Evolutionary conservation across 768 basidiomycete genomes (phyloP).

Genomic region (Rhizopogon vinicolor): DNA sequence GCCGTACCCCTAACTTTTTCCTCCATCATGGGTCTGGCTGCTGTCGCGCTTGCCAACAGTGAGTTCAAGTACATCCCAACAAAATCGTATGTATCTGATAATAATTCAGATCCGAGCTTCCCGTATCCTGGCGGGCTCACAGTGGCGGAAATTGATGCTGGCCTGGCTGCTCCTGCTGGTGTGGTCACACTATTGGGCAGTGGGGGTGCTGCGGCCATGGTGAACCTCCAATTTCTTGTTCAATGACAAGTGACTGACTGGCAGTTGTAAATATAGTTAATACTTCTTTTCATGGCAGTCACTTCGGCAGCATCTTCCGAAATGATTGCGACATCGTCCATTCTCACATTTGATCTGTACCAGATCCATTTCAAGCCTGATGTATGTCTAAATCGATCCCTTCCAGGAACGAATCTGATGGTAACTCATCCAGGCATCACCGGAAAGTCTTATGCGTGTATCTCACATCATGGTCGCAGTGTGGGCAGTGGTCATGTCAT

Average conservation of each 20-base stretch:
- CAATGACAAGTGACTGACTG: not conserved
- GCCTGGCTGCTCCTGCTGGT: conserved; percentile 30
- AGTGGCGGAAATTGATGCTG: conserved; percentile 25
- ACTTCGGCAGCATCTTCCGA: conserved; percentile 30
- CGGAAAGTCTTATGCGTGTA: conserved; percentile 15
- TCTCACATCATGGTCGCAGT: conserved; percentile 22
- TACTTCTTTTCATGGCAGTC: conserved; percentile 32
- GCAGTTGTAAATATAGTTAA: conserved; percentile 12
- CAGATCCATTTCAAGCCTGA: conserved; percentile 23
- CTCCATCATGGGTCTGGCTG: conserved; percentile 32
- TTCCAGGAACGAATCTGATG: not conserved
- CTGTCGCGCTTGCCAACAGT: conserved; percentile 20
- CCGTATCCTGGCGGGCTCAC: conserved; percentile 26
- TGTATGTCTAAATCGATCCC: conserved; percentile 3
- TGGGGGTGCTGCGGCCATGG: conserved; percentile 30
- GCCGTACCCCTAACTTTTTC: conserved; percentile 35
- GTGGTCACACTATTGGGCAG: conserved; percentile 31
- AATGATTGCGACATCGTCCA: conserved; percentile 31
- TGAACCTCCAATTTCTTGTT: conserved; percentile 8
- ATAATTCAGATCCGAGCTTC: conserved; percentile 34
- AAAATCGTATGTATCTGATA: not conserved
- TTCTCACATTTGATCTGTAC: conserved; percentile 32
- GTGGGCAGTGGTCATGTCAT: conserved; percentile 19
- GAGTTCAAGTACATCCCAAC: not conserved
- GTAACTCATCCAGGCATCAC: conserved; percentile 9